Conservation (phyloP, 805 yeast species). For the Starmerella gropengiesseri region DNA sequence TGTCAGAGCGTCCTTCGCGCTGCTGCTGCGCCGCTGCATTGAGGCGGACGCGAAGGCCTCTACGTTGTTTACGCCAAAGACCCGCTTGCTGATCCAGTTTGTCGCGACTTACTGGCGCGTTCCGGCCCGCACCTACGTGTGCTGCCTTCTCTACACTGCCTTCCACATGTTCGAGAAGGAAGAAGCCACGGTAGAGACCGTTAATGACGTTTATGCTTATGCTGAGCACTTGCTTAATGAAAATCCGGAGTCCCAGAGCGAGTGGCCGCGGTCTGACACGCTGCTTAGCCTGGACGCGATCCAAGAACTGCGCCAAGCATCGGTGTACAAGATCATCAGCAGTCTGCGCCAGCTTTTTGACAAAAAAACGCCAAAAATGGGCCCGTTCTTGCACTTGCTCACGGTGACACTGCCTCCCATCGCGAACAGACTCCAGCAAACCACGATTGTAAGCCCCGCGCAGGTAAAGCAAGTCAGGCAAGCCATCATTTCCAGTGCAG, state of each 20-base stretch:
- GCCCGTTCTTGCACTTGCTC: conserved; percentile 40
- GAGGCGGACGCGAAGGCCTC: conserved; percentile 22
- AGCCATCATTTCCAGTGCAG: conserved; percentile 34
- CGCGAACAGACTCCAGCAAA: conserved; percentile 31
- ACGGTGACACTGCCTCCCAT: conserved; percentile 36
- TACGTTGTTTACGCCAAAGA: conserved; percentile 12
- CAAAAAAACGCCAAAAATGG: conserved; percentile 45
- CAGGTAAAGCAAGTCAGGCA: conserved; percentile 35
- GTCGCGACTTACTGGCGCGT: conserved; percentile 18
- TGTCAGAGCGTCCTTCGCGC: conserved; percentile 34
- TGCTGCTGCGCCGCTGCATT: conserved; percentile 37
- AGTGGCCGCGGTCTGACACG: conserved; percentile 15
- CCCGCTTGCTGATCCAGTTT: conserved; percentile 9
- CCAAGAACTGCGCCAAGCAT: conserved; percentile 37
- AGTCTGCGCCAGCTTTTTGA: conserved; percentile 30
- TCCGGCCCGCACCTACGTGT: conserved; percentile 1
- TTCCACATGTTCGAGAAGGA: conserved; percentile 1
- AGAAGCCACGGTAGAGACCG: background rate
- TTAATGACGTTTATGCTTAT: conserved; percentile 9
- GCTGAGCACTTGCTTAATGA: conserved; percentile 7
- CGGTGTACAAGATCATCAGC: conserved; percentile 38
- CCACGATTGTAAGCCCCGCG: conserved; percentile 33
- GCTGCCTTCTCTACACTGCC: conserved; percentile 13
- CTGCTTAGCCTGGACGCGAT: conserved; percentile 22
- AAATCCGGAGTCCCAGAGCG: background rate